phyloP scores from a whole-genome alignment of 1,284 basidiomycete genomes.

The Coniophora puteana region DNA sequence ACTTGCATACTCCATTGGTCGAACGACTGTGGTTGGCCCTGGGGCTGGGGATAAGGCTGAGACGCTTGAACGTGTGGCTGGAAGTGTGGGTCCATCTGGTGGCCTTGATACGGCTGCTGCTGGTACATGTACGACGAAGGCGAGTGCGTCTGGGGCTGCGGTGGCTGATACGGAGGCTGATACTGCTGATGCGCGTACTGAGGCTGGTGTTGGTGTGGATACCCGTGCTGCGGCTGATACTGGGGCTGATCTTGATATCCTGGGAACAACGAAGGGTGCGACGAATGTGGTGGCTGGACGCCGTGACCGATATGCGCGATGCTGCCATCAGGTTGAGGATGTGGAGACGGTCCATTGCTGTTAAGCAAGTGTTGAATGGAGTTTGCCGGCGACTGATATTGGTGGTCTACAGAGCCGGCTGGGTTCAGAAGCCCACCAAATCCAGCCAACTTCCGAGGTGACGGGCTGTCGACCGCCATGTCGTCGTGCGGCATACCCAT shows the following conservation, averaged over 20 bases:
- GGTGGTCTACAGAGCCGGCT: too few species aligned
- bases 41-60: too few species aligned
- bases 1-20: too few species aligned
- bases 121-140: background rate
- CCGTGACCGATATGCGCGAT: too few species aligned
- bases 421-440: constrained; percentile 63
- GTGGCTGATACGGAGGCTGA: background rate
- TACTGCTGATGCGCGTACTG: constrained; percentile 1
- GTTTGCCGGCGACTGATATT: constrained; percentile 20
- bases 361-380: constrained; percentile 23
- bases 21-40: too few species aligned
- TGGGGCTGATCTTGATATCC: constrained; percentile 1
- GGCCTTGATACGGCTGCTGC: background rate
- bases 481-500: constrained; percentile 22
- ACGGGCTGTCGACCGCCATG: constrained; percentile 29
- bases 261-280: background rate
- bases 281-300: too few species aligned
- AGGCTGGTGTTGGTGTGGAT: constrained; percentile 15
- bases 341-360: constrained; percentile 10
- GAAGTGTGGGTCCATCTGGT: background rate
- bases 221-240: constrained; percentile 11
- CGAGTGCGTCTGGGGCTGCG: background rate
- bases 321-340: background rate
- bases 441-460: constrained; percentile 32
- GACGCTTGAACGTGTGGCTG: too few species aligned